A percentile compares a stretch with the other conserved stretches of the same genome.
Conservation (phyloP, 1,284 basidiomycete genomes). For the Irpex rosettiformis region DNA sequence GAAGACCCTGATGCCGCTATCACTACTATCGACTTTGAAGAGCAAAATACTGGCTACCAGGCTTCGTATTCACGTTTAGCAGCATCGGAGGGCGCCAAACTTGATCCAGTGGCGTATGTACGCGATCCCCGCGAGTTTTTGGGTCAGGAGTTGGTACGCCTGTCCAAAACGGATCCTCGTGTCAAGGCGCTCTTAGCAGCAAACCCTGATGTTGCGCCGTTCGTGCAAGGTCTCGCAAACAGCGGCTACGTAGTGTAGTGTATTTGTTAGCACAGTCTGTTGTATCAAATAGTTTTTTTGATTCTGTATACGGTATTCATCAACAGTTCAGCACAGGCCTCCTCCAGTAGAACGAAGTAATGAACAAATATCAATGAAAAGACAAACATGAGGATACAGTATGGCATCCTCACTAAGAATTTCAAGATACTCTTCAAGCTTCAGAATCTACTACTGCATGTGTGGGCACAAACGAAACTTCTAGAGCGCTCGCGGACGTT, state of each 20-base stretch:
- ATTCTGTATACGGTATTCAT: background rate
- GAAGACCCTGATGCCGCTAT: constrained; percentile 63
- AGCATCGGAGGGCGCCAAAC: constrained; percentile 59
- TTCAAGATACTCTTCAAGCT: no score
- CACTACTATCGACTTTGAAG: constrained; percentile 86
- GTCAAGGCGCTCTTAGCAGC: constrained; percentile 35
- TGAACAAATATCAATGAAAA: no score
- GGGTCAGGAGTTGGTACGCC: constrained; percentile 39
- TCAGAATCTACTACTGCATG: no score
- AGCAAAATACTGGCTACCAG: constrained; percentile 88
- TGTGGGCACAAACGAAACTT: background rate
- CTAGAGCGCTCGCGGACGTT: background rate
- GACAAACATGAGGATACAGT: no score
- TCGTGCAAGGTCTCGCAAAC: constrained; percentile 40
- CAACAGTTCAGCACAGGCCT: no score
- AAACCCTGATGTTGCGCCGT: constrained; percentile 34
- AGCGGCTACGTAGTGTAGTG: constrained; percentile 30
- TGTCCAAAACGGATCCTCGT: constrained; percentile 28
- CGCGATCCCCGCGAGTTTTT: constrained; percentile 52
- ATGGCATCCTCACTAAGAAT: no score
- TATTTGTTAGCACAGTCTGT: background rate
- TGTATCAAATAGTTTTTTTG: background rate
- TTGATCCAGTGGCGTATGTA: constrained; percentile 61
- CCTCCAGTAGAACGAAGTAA: no score
- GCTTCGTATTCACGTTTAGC: constrained; percentile 90